Evolutionary conservation across 1,284 basidiomycete genomes (phyloP), one percentile per base, ranked within the genome.

Genomic region (Moesziomyces sp.): DNA sequence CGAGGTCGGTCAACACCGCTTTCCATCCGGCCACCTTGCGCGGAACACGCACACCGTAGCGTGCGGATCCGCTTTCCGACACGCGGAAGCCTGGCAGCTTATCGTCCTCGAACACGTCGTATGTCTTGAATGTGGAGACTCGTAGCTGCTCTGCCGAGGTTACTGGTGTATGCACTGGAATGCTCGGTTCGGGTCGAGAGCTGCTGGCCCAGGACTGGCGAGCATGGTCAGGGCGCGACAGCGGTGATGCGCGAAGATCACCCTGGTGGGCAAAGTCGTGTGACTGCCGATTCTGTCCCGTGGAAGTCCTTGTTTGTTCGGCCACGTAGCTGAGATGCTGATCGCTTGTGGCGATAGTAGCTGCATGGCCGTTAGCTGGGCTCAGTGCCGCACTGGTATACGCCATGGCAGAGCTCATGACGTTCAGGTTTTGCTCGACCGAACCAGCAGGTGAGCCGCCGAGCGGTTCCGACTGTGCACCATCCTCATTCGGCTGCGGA

Each of bases 21-120:
- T 74, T 74, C 71, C 71, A 74, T 2, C 71, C 71, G 30, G 60
- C 52, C 21, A 74, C 16, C 30, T 74, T 66, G 19, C 66, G 61
- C 16, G 71, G 71, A 3, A 64, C 52, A 8, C 71, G 57, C 6
- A 63, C 49, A 3, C 26, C 44, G 21, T 58, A 47, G 13, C 2
- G 30, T 24, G 1, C 55, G 55, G 18, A 23, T 46, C 47, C 60
- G 26, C 26, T 6, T 28, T 7, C 26, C 26, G 3, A 53, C 1
- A 67, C 51, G 18, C 55, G 60, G 18, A 64, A 73, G 43, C 70
- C 70, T 1, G 64, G 70, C 8, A 73, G 47, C 18, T 44, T 42
- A 18, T 57, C 53, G 35, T 73, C 70, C n/a, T 46, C 46, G 21
- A 51, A 68, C 21, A 73, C 30, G 51, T 63, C 64, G 5, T 35